phyloP scores from a whole-genome alignment of 2,329 filamentous ascomycete species.

The Kalmusia sp. region DNA sequence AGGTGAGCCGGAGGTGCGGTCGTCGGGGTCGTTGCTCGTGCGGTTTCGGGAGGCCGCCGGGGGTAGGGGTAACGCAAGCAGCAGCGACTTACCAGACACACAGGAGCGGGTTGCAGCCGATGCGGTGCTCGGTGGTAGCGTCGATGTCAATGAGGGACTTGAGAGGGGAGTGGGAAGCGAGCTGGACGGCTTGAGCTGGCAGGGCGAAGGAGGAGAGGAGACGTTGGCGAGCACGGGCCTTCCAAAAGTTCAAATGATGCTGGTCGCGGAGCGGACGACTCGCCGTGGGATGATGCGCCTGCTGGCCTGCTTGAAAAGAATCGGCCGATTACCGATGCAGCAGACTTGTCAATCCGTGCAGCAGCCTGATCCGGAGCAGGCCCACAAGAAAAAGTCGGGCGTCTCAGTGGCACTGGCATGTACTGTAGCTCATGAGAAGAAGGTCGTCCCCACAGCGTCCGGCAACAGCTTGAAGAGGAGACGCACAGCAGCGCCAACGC shows the following conservation, averaged over 20 bases:
- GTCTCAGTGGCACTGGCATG: background rate
- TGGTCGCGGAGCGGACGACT: slow-evolving; percentile 2
- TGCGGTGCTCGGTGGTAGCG: slow-evolving; percentile 25
- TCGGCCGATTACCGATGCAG: too few relatives aligned
- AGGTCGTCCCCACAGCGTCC: background rate
- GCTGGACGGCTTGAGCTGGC: background rate
- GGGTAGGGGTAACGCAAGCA: slow-evolving; percentile 12
- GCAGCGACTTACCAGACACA: slow-evolving; percentile 22
- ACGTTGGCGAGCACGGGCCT: slow-evolving; percentile 3
- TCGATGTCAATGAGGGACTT: slow-evolving; percentile 11
- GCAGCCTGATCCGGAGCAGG: background rate
- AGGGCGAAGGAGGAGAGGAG: slow-evolving; percentile 1
- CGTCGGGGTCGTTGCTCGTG: slow-evolving; percentile 4
- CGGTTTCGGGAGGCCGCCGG: slow-evolving; percentile 8
- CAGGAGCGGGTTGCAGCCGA: slow-evolving; percentile 6
- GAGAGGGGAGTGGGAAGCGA: background rate
- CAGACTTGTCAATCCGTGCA: background rate
- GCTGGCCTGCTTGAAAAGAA: too few relatives aligned
- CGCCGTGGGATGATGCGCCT: too few relatives aligned
- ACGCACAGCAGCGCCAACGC: background rate
- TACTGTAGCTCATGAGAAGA: background rate
- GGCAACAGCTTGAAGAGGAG: background rate
- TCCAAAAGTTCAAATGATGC: slow-evolving; percentile 4
- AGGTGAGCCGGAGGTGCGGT: background rate
- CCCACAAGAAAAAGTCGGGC: background rate